Evolutionary conservation across 176 grass and related monocot species (phyloP), one percentile per base, ranked within the genome.

Genomic region (Panicum miliaceum): DNA sequence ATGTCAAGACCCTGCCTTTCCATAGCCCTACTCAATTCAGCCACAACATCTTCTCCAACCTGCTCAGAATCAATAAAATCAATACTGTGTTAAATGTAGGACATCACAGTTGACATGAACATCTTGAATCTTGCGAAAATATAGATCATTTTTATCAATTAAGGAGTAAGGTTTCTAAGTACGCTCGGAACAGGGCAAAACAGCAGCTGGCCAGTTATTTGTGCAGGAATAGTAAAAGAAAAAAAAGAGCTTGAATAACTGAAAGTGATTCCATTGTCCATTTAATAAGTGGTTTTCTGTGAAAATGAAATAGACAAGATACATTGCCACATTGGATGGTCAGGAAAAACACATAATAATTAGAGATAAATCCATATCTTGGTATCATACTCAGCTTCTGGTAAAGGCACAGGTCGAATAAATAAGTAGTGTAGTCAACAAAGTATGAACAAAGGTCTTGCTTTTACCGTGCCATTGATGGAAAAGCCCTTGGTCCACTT

Each of bases 401-500:
- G 52, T 57, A 35, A 82, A 76, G 47, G 64, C 52, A 70, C 51
- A 0, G 25, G 12, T 22, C 45, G 56, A 20, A 13, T 18, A 72
- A n/a, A 12, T 16, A 71, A 37, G 57, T 32, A 23, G 73, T 79
- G 41, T 18, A 68, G 23, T 41, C 67, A 83, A 62, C 6, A 13
- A 64, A 88, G 43, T 70, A 54, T 62, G 25, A 56, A 36, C 16
- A 35, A 48, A 68, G 2, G 36, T 71, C 25, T 42, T 84, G 68
- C 12, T 84, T 90, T 90, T 92, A 97, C 94, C 87, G 88, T 90
- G 76, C 83, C 94, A 58, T 94, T 91, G 71, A 97, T 92, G 60
- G 12, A 86, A 89, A 97, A 97, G 38, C 94, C 94, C 64, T 97
- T 97, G 52, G 94, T 97, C 94, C 94, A 97, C 76, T 92, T 97